Base-by-base conservation (phyloP, 805 yeast species). In the Clavispora carvajalis region DNA sequence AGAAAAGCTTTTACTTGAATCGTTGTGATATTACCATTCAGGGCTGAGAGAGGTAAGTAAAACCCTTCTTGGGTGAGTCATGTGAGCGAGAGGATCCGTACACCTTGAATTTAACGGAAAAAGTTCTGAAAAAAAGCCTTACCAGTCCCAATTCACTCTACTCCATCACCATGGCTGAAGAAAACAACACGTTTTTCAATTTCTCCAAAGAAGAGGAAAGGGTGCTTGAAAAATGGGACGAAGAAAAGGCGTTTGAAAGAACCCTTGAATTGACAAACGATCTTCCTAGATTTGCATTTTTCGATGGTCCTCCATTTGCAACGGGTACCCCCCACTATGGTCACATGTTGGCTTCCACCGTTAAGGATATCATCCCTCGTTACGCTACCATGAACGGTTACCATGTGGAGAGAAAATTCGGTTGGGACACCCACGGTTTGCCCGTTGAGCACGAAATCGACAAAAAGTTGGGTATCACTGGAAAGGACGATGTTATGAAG, bases 291-390 rank as follows among this genome's bases (percentile, higher is more conserved):
- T 93, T 90, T 63, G 79, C 96, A 28, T 93, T 93, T 64, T 93
- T 85, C 59, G 99, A 93, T 69, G 99, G 99, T 22, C 99, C 99
- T 7, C 99, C 99, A 53, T 93, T 93, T 66, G 99, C 99, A 43
- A 93, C 99, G 2, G 99, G 99, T 58, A 87, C 97, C 26, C 99
- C 99, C 33, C 99, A 93, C 64, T 95, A 93, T 63, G 99, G 99
- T 48, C 99, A 93, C 60, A 84, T 93, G 58, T 71, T 93, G 64
- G 95, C 98, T 2, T 93, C 98, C 29, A 93, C 99, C 43, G 87
- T 90, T 57, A 93, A 91, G 66, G 99, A 93, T 69, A 87, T 93
- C 51, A 91, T 93, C 41, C 99, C 99, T 41, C 79, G 99, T 60
- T 93, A 88, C 60, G 98, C 98, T 45, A 85, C 95, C 48, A 91